Conservation (phyloP, 2,329 filamentous ascomycete species). For the Hyphodiscus sp. region DNA sequence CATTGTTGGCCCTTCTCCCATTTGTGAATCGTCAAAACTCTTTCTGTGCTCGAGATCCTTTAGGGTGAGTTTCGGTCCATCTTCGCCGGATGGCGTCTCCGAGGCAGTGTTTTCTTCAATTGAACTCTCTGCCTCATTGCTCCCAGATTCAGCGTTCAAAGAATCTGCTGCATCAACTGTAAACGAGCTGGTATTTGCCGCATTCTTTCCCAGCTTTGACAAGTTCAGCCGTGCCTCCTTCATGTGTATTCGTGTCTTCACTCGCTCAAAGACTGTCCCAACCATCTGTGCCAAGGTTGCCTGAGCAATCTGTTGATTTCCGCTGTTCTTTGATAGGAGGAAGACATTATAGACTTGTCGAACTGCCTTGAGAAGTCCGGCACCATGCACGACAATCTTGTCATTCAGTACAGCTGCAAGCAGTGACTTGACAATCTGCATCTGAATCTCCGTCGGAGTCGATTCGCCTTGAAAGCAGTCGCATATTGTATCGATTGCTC, state of each 20-base stretch:
- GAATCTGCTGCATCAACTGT: constrained; percentile 28
- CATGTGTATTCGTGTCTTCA: constrained; percentile 77
- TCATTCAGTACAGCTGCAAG: constrained; percentile 94
- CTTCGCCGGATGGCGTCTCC: constrained; percentile 28
- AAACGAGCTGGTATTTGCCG: constrained; percentile 26
- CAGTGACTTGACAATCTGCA: constrained; percentile 97
- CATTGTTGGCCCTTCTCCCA: constrained; percentile 62
- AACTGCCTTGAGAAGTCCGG: constrained; percentile 90
- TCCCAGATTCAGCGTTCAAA: constrained; percentile 18
- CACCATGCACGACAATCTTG: constrained; percentile 97
- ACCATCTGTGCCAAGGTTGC: constrained; percentile 98
- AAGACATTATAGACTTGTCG: constrained; percentile 99
- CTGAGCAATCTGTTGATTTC: constrained; percentile 95
- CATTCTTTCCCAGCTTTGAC: constrained; percentile 26
- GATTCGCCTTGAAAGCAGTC: constrained; percentile 98
- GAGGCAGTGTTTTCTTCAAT: constrained; percentile 19
- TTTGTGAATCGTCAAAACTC: constrained; percentile 58
- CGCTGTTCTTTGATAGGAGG: constrained; percentile 83
- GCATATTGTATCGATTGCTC: constrained; percentile 98
- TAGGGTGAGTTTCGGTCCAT: constrained; percentile 51
- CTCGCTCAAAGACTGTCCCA: constrained; percentile 92
- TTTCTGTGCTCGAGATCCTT: constrained; percentile 63
- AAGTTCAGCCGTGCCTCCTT: constrained; percentile 69
- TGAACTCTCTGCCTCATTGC: constrained; percentile 22
- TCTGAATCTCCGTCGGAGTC: constrained; percentile 83